phyloP scores from a whole-genome alignment of 768 basidiomycete species.

The Melanogaster broomeanus region DNA sequence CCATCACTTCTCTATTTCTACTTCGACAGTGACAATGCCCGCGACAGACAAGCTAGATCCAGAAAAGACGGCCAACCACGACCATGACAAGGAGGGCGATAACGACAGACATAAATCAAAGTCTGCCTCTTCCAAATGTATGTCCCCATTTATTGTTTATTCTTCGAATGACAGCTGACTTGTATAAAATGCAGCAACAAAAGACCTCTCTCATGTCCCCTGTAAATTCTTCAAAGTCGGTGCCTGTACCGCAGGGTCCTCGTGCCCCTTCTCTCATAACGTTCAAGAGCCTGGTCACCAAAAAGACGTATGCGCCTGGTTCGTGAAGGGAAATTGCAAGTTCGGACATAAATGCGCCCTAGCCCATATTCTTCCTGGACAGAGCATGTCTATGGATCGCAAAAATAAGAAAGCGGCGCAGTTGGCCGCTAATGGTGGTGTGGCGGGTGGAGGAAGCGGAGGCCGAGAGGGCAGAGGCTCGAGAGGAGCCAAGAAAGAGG shows the following conservation, averaged over 20 bases:
- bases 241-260: slow-evolving; percentile 89
- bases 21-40: slow-evolving; percentile 14
- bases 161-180: neutral
- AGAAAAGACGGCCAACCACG: slow-evolving; percentile 14
- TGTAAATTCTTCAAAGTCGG: slow-evolving; percentile 98
- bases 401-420: slow-evolving; percentile 97
- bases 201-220: slow-evolving; percentile 93
- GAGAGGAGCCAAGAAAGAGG: slow-evolving; percentile 41
- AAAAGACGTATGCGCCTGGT: slow-evolving; percentile 87
- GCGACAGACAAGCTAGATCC: slow-evolving; percentile 22
- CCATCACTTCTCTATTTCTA: neutral
- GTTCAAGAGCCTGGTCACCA: slow-evolving; percentile 71
- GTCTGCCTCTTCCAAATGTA: slow-evolving; percentile 35
- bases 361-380: slow-evolving; percentile 91
- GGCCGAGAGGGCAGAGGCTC: slow-evolving; percentile 33
- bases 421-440: slow-evolving; percentile 52
- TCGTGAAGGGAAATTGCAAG: slow-evolving; percentile 90
- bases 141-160: slow-evolving; percentile 4
- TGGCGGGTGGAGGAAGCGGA: slow-evolving; percentile 32
- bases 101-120: slow-evolving; percentile 27
- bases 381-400: slow-evolving; percentile 92
- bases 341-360: slow-evolving; percentile 86
- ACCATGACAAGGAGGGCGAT: slow-evolving; percentile 24
- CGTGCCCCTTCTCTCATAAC: slow-evolving; percentile 93
- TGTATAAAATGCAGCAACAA: slow-evolving; percentile 45